Base-by-base conservation (phyloP, 495 filamentous ascomycete genomes). In the Daldinia concentrica region DNA sequence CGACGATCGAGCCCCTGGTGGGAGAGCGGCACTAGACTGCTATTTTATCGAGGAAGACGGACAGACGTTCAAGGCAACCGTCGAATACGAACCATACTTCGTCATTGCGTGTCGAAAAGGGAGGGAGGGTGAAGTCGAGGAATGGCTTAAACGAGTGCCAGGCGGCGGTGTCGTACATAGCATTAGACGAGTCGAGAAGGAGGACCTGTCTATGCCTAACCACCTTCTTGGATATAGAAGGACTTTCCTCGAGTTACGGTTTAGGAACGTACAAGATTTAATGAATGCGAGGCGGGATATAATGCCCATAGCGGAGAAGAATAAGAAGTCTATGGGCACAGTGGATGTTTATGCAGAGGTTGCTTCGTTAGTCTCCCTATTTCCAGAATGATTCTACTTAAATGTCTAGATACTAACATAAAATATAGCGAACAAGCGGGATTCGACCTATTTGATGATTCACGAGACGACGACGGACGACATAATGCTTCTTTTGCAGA, bases 311-410 rank as follows among this genome's bases (percentile, higher is more conserved):
- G 95, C 94, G 29, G 94, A 97, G 81, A 97, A 94, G 81, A 99
- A 98, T 73, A 96, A 92, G 84, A 95, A 93, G 77, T 94, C 91
- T 68, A 89, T 96, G 84, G 93, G 90, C 83, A 92, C 93, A 55
- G 96, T 98, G 92, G 95, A 99, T 85, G 93, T 95, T 72, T 99
- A 98, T 87, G 93, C 93, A 62, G 96, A 99, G 85, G 93, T 97
- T 74, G 91, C 92, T 64, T 92, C 89, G 93, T 96, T 80, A 75
- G 88, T 86, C 39, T 14, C 29, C 50, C 39, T 27, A 48, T 22
- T 36, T 39, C 14, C 6, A 19, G 27, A 9, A 29, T 27, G 4
- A 15, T 36, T 0, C 29, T 54, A 7, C 15, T 26, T n/a, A 2
- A n/a, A n/a, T 27, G 26, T 5, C n/a, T 14, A 8, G 26, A 26